Conservation (phyloP, 1,139 yeast genomes). For the Hemisphaericaspora subhashii region DNA sequence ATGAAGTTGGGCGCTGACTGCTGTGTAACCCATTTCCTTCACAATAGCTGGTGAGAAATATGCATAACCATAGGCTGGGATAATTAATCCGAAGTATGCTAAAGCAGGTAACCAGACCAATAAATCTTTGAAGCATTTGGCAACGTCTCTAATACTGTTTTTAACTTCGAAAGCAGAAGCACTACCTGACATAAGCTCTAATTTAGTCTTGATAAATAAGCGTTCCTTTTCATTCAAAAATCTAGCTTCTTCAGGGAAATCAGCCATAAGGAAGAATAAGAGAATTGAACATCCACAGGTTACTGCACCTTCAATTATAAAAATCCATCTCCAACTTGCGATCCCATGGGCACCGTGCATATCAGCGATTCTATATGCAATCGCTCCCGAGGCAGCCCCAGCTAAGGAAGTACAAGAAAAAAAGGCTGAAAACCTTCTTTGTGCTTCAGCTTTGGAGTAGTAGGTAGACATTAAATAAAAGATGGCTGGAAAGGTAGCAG, state of each 20-base stretch:
- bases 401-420: conserved; percentile 50
- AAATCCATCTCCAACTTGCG: conserved; percentile 72
- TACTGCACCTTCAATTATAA: conserved; percentile 69
- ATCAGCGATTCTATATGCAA: conserved; percentile 42
- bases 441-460: conserved; percentile 62
- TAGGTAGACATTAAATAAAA: conserved; percentile 63
- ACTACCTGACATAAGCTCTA: conserved; percentile 52
- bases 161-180: conserved; percentile 54
- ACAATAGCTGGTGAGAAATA: conserved; percentile 69
- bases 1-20: conserved; percentile 62
- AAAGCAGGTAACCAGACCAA: conserved; percentile 57
- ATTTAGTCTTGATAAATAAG: conserved; percentile 50
- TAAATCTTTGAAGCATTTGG: conserved; percentile 45
- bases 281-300: conserved; percentile 60
- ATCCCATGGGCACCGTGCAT: conserved; percentile 40
- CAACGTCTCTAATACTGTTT: conserved; percentile 41
- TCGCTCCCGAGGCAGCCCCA: conserved; percentile 45
- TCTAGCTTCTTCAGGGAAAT: conserved; percentile 51
- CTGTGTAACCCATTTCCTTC: conserved; percentile 55
- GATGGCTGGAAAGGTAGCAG: conserved; percentile 73
- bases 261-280: conserved; percentile 57
- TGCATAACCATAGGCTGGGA: conserved; percentile 72
- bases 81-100: conserved; percentile 60
- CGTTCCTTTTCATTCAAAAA: conserved; percentile 51
- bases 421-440: conserved; percentile 65